Evolutionary conservation across 768 basidiomycete genomes (phyloP).

Genomic region (Pisolithus orientalis): DNA sequence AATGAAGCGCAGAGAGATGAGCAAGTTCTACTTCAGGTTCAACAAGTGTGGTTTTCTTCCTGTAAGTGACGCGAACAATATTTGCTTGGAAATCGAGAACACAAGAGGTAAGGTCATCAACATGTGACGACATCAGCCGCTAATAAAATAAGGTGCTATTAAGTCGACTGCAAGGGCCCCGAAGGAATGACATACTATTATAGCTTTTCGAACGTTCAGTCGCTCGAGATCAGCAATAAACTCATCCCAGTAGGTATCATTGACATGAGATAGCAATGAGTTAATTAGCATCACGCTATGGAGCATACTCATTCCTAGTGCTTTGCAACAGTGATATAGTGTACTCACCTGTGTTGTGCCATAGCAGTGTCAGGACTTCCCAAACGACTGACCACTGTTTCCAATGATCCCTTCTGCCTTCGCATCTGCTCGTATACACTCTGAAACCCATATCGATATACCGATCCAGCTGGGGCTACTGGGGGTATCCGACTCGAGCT

Average conservation of each 20-base stretch:
- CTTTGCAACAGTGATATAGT: neutral
- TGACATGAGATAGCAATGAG: conserved; percentile 75
- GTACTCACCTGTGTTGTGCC: conserved; percentile 67
- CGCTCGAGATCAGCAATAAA: conserved; percentile 71
- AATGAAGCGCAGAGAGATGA: conserved; percentile 51
- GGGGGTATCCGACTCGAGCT: conserved; percentile 58
- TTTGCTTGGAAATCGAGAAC: conserved; percentile 88
- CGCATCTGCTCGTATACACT: conserved; percentile 80
- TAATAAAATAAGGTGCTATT: conserved; percentile 20
- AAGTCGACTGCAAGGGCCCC: conserved; percentile 7
- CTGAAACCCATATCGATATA: conserved; percentile 80
- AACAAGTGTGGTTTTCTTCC: conserved; percentile 74
- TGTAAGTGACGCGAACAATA: conserved; percentile 69
- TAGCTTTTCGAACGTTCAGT: conserved; percentile 74
- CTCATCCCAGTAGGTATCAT: conserved; percentile 70
- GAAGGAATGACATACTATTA: conserved; percentile 50
- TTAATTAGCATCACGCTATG: conserved; percentile 86
- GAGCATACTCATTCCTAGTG: conserved; percentile 6
- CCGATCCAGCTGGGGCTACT: conserved; percentile 53
- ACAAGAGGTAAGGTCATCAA: conserved; percentile 76
- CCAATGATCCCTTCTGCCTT: conserved; percentile 61
- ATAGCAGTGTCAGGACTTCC: conserved; percentile 81
- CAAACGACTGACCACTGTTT: conserved; percentile 75
- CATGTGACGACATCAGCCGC: conserved; percentile 81
- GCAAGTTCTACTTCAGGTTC: conserved; percentile 57